Base-by-base conservation (phyloP, 139 green algal species). In the Auxenochlorella pyrenoidosa region DNA sequence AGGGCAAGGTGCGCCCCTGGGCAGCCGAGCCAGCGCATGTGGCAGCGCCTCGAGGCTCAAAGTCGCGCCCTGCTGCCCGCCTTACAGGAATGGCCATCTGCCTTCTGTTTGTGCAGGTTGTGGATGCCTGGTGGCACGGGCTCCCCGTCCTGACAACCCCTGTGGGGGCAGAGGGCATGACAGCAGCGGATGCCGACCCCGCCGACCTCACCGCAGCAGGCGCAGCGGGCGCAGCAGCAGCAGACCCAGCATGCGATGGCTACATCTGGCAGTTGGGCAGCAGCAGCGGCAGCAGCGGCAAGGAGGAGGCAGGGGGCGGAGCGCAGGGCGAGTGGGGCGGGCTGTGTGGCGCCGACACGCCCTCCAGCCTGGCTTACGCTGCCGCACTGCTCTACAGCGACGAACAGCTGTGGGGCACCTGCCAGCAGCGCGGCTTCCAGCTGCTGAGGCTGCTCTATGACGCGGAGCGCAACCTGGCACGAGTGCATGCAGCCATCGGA, bases 401-500 rank as follows among this genome's bases (percentile, higher is more conserved):
- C 13, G 3, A 76, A 36, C 32, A 79, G 24, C 36, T 88, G 40
- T 94, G 93, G 93, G 5, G 75, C 2, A 19, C 4, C 32, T 90
- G 72, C 32, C 85, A 90, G 78, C 34, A 63, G 12, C 38, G 40
- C 19, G 91, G 91, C 21, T 87, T 87, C 40, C 0, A 79, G 28
- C 70, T 94, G 68, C 78, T 92, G 32, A 5, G 65, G 36, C 40
- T 73, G 51, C 58, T 93, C 73, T 95, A 94, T 71, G 89, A 91
- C 70, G 90, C 86, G 47, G 89, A 96, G 40, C 92, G 83, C 51
- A 94, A 88, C 30, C 89, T 98, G 60, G 94, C 91, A 18, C 95
- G 95, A 58, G 95, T 98, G 84, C 95, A 97, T n/a, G 90, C 92
- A 24, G 94, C 94, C 0, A 89, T 98, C n/a, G 59, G 30, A 38